Percentiles rank a stretch among this genome's conserved stretches.
These are phyloP conservation scores for Glycine soja DNA, from an alignment of 306 rosid genomes.

Conservation along the genomic window DNA sequence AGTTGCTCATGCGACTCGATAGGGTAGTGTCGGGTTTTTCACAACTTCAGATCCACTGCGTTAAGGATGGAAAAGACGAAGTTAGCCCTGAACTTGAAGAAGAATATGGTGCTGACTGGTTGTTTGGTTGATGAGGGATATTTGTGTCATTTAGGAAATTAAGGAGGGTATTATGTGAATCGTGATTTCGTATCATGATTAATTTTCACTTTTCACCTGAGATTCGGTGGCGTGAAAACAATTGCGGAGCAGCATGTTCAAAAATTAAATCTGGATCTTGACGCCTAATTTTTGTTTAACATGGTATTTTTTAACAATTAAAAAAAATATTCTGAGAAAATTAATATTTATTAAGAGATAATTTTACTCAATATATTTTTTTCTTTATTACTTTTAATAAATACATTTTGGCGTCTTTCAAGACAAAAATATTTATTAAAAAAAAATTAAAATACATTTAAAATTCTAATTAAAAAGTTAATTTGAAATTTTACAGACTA, in stretches of 20 bases:
- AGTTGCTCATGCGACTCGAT: conserved; percentile 17
- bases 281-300: not conserved
- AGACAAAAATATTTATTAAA: too few species aligned
- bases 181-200: not conserved
- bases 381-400: too few species aligned
- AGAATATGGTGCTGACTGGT: not conserved
- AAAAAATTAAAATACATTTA: too few species aligned
- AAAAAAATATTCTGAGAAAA: too few species aligned
- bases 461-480: too few species aligned
- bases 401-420: too few species aligned
- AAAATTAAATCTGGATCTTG: conserved; percentile 10
- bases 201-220: not conserved
- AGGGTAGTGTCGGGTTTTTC: conserved; percentile 18
- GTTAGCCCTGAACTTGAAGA: not conserved
- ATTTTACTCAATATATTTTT: too few species aligned
- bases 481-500: too few species aligned
- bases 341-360: too few species aligned
- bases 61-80: conserved; percentile 7
- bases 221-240: not conserved
- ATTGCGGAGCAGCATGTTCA: not conserved
- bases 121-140: not conserved
- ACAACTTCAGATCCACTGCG: conserved; percentile 44
- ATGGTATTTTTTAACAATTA: too few species aligned
- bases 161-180: not conserved
- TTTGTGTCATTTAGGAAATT: not conserved